phyloP scores from a whole-genome alignment of 2,329 filamentous ascomycete species.

The Rutstroemia sp. region DNA sequence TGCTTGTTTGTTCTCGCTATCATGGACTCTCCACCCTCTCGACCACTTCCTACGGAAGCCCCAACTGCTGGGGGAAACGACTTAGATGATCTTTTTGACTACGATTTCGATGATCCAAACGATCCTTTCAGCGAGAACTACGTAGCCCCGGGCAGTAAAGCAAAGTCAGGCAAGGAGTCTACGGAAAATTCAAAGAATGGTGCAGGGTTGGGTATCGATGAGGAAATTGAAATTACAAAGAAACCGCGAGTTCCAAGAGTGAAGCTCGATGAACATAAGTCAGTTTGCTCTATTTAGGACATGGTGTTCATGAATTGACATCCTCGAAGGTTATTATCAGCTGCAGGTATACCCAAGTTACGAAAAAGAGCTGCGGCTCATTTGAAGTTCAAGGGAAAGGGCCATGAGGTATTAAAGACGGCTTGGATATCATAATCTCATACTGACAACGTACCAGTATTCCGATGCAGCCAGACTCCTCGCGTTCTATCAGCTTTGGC shows the following conservation, averaged over 20 bases:
- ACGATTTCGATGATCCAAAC: conserved; percentile 48
- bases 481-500: conserved; percentile 91
- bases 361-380: conserved; percentile 60
- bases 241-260: conserved; percentile 71
- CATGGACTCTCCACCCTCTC: neutral
- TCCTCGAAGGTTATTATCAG: conserved; percentile 64
- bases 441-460: conserved; percentile 47
- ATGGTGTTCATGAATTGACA: conserved; percentile 13
- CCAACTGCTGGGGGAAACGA: conserved; percentile 35
- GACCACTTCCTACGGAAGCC: conserved; percentile 19
- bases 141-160: conserved; percentile 14
- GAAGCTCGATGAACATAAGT: conserved; percentile 81
- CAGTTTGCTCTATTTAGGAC: conserved; percentile 10
- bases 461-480: conserved; percentile 75
- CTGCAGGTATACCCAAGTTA: conserved; percentile 75
- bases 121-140: conserved; percentile 26
- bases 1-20: neutral
- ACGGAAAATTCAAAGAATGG: conserved; percentile 37
- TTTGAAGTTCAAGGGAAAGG: conserved; percentile 83
- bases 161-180: conserved; percentile 37
- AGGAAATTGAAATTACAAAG: conserved; percentile 68
- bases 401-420: conserved; percentile 62
- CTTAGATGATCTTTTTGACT: conserved; percentile 66
- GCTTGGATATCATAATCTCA: neutral
- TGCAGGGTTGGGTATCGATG: conserved; percentile 67